Evolutionary conservation across 2,329 filamentous ascomycete genomes (phyloP).

Genomic region (Metarhizium rileyi): DNA sequence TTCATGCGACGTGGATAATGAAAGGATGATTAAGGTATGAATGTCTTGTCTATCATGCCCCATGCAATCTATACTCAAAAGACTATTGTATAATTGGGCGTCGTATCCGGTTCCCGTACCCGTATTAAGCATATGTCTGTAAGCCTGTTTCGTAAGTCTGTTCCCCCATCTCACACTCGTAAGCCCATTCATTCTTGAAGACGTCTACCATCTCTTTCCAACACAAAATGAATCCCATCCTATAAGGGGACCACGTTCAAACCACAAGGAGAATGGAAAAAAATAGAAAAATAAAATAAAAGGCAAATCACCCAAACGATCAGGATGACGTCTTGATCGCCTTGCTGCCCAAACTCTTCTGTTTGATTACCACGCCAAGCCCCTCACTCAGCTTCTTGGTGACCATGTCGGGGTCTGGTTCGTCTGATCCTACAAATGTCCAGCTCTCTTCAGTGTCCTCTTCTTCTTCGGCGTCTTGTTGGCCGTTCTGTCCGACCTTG

Average conservation of each 20-base stretch:
- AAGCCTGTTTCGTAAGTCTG: too few relatives aligned
- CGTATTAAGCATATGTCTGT: too few relatives aligned
- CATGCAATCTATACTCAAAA: neutral
- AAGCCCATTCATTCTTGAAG: too few relatives aligned
- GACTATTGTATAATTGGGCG: neutral
- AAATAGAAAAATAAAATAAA: neutral
- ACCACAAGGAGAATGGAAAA: neutral
- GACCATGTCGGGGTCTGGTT: conserved; percentile 33
- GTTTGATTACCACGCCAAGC: conserved; percentile 13
- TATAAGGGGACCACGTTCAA: neutral
- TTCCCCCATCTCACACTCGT: too few relatives aligned
- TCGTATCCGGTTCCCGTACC: too few relatives aligned
- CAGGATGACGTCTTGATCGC: conserved; percentile 2
- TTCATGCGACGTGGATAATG: neutral
- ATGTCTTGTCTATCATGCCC: neutral
- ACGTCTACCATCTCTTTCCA: too few relatives aligned
- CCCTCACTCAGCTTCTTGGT: conserved; percentile 31
- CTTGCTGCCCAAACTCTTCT: conserved; percentile 16
- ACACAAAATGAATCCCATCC: neutral
- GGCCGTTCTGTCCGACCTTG: conserved; percentile 42
- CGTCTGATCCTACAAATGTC: conserved; percentile 69
- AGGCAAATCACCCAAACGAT: neutral
- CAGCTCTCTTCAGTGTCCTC: conserved; percentile 68
- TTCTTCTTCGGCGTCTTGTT: conserved; percentile 34
- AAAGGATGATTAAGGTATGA: neutral